Base-by-base conservation (phyloP, 2,329 filamentous ascomycete species). In the Stemphylium lycopersici region DNA sequence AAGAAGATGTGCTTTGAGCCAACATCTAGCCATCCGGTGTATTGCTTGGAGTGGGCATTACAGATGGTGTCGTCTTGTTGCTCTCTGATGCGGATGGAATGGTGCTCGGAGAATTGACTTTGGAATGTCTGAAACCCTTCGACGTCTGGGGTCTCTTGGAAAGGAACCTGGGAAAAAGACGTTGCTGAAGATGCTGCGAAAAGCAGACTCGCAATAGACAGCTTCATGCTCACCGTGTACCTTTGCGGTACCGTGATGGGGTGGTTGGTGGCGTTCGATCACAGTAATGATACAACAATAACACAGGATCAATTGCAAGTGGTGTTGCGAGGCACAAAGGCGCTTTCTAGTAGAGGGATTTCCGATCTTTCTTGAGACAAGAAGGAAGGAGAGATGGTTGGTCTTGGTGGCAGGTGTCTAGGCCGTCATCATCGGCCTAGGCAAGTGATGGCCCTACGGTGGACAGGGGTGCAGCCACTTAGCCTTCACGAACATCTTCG, bases 1-100 rank as follows among this genome's bases (percentile, higher is more conserved):
- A 78, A 79, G 65, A 78, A 79, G 48, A 81, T 69, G 56, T 81
- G 78, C 45, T 79, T 77, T 18, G 61, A 48, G 16, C 74, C 74
- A 11, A 74, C 66, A 38, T 74, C 72, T 13, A 76, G 63, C 70
- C 71, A 76, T 39, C 73, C 72, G 6, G 70, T 74, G 44, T 73
- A 71, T 43, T 74, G 69, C 43, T 65, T 68, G 3, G 71, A 73
- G 41, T 62, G 71, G 7, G 72, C 70, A 56, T 74, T 60, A 50
- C 72, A 75, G 24, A 75, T 62, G 0, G 62, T 65, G 18, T 66
- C 61, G 40, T 72, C 68, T 44, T 74, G 68, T 48, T 73, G 68
- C 37, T 71, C 56, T 49, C 68, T 70, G 48, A 73, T 73, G 22
- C 71, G 69, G 31, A 74, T 67, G 6, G 69, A 71, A 44, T 73